phyloP scores from a whole-genome alignment of 352 stramenopile genomes.

The Blastocystis sp. region DNA sequence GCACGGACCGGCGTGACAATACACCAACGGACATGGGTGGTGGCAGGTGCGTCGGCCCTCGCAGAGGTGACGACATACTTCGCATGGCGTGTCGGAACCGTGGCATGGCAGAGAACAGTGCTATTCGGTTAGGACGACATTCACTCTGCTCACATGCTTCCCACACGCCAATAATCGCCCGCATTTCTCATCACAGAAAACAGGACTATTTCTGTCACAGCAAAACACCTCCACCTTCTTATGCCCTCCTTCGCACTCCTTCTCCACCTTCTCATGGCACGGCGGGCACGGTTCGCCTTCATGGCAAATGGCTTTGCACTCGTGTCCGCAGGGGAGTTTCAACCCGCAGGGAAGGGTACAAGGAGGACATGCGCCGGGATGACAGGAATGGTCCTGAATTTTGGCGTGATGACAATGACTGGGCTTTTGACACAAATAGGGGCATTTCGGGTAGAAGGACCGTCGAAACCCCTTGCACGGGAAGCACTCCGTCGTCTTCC shows the following conservation, averaged over 20 bases:
- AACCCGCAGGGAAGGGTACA: constrained; percentile 14
- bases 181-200: constrained; percentile 18
- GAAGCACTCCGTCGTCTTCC: not conserved
- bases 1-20: constrained; percentile 42
- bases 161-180: constrained; percentile 16
- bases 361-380: constrained; percentile 20
- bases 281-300: constrained; percentile 36
- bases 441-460: constrained; percentile 46
- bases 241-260: constrained; percentile 32
- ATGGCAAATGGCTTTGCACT: constrained; percentile 46
- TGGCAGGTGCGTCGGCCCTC: not conserved
- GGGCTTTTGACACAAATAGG: constrained; percentile 27
- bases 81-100: constrained; percentile 1
- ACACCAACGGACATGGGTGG: constrained; percentile 47
- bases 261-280: constrained; percentile 25
- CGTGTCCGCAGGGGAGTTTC: constrained; percentile 43
- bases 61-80: constrained; percentile 20
- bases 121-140: not conserved
- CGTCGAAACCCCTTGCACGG: constrained; percentile 40
- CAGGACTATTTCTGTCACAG: constrained; percentile 11
- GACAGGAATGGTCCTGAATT: constrained; percentile 60
- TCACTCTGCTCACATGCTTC: not conserved
- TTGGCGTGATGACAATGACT: constrained; percentile 45
- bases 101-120: constrained; percentile 39
- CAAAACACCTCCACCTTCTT: not conserved